Evolutionary conservation across 2,329 filamentous ascomycete species (phyloP), one percentile per base, ranked within the genome.

Genomic region (Fusarium protoensiforme): DNA sequence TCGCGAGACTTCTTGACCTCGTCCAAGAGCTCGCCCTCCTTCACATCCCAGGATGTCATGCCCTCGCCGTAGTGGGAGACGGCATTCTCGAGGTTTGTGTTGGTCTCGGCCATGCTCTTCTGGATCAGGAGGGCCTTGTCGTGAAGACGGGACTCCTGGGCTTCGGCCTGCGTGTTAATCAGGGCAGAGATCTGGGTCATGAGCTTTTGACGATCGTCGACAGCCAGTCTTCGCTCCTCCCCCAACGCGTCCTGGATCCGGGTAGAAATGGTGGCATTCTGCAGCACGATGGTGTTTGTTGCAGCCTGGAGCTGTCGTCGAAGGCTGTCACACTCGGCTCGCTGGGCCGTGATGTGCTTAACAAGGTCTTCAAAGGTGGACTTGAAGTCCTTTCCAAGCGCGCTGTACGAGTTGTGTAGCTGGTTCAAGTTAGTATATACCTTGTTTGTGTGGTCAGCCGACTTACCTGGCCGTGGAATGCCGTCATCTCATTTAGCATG

Each of bases 311-410:
- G 87, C 73, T 97, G 91, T 36, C 89, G 85, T 46, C 93, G 90
- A 27, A 99, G 86, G 33, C 86, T 85, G 71, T 95, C 90, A 1
- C 93, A 92, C 80, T 98, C 94, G 10, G 87, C 85, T 77, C 93
- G 93, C 80, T 98, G 96, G 11, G 90, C 87, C 39, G 90, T 89
- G 64, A 98, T 87, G 75, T 95, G 92, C 71, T 88, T 90, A 58
- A 94, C 87, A 58, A 98, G 87, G 14, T 93, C 92, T 73, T 98
- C 94, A 75, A 98, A 98, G 27, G 96, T 89, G 7, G 85, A 85
- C 80, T 96, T 97, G 85, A 98, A 95, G 75, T 98, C 95, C 68
- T 92, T 92, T 10, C 95, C 95, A 2, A 98, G 88, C 2, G 90
- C 88, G 74, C 92, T 93, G 81, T 98, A 98, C 0, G 96, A 98